Evolutionary conservation across 441 rosid genomes (phyloP).

Genomic region (Aquilaria agallochum): DNA sequence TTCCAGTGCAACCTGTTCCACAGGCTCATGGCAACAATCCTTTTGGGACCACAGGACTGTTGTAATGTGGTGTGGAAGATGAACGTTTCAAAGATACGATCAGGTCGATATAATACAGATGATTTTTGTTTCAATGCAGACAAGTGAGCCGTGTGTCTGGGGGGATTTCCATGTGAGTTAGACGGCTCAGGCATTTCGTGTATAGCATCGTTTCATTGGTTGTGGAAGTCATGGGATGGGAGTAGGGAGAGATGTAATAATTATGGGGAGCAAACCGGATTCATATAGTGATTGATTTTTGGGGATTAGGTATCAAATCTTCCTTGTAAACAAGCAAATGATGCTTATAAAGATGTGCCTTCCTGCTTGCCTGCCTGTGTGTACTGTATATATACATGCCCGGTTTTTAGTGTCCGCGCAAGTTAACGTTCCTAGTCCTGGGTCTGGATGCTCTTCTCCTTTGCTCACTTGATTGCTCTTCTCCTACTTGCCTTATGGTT

Average conservation of each 20-base stretch:
- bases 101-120: constrained; percentile 1
- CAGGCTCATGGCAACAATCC: constrained; percentile 48
- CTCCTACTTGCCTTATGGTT: too few species aligned
- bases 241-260: constrained; percentile 22
- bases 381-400: neutral
- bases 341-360: neutral
- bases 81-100: constrained; percentile 2
- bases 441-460: neutral
- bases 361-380: neutral
- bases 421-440: neutral
- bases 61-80: constrained; percentile 23
- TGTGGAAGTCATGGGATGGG: constrained; percentile 18
- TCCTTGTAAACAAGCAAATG: too few species aligned
- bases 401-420: neutral
- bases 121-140: constrained; percentile 20
- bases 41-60: constrained; percentile 62
- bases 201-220: constrained; percentile 12
- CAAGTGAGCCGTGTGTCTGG: constrained; percentile 7
- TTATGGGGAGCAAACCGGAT: constrained; percentile 12
- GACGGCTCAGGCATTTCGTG: constrained; percentile 22
- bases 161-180: constrained; percentile 7
- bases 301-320: neutral
- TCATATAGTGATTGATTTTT: constrained; percentile 7
- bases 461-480: too few species aligned
- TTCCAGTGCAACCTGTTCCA: constrained; percentile 37